phyloP scores from a whole-genome alignment of 768 basidiomycete species.

The Exsudoporus frostii region DNA sequence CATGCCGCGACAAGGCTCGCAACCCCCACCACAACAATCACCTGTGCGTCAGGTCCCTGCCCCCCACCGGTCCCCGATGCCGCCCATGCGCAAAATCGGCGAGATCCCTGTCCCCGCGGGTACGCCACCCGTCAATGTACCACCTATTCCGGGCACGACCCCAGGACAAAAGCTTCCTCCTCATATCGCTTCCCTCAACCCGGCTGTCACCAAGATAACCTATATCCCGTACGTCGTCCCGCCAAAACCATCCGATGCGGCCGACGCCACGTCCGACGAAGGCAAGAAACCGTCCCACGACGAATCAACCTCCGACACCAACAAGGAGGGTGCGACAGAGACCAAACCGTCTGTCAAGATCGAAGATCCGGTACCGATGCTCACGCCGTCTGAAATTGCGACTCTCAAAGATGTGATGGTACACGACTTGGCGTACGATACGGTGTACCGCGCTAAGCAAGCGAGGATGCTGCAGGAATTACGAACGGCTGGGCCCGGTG shows the following conservation, averaged over 20 bases:
- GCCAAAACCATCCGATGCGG: conserved; percentile 16
- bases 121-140: conserved; percentile 17
- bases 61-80: conserved; percentile 23
- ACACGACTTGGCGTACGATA: conserved; percentile 46
- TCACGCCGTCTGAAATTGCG: conserved; percentile 34
- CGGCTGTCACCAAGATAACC: conserved; percentile 30
- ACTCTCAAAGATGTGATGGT: conserved; percentile 36
- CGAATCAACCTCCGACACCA: conserved; percentile 7
- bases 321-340: conserved; percentile 21
- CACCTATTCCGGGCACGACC: conserved; percentile 25
- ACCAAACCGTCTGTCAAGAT: conserved; percentile 10
- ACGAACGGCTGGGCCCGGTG: conserved; percentile 40
- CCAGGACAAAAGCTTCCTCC: conserved; percentile 32
- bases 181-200: conserved; percentile 32
- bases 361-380: conserved; percentile 23
- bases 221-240: conserved; percentile 25
- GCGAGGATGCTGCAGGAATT: conserved; percentile 51
- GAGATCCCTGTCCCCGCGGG: conserved; percentile 15
- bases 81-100: conserved; percentile 17
- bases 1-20: conserved; percentile 21
- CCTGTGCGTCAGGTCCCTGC: conserved; percentile 19
- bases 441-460: conserved; percentile 45
- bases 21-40: conserved; percentile 29
- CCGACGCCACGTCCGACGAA: conserved; percentile 18
- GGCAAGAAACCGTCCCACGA: conserved; percentile 22